Evolutionary conservation across 2,329 filamentous ascomycete genomes (phyloP).

Genomic region (Cladorrhinum sp.): DNA sequence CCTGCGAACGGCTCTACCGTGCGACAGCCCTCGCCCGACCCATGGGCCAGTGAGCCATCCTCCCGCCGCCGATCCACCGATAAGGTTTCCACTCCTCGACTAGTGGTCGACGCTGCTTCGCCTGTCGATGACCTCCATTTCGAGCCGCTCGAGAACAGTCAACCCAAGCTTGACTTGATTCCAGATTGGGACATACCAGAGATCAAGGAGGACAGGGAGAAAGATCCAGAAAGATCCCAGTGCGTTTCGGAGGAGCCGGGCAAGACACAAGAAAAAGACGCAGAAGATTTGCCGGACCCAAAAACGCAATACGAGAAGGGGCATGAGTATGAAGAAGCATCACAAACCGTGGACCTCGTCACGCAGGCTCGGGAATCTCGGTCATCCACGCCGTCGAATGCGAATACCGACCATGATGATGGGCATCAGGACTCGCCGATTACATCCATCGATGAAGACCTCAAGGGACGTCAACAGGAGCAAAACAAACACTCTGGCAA

Average conservation of each 20-base stretch:
- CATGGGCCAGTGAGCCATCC: conserved; percentile 39
- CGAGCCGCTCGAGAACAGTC: background rate
- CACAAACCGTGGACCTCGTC: conserved; percentile 13
- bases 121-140: background rate
- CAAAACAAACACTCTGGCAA: conserved; percentile 39
- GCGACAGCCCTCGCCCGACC: conserved; percentile 40
- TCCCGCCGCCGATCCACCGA: conserved; percentile 26
- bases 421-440: conserved; percentile 42
- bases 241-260: too few species aligned
- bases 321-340: background rate
- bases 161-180: background rate
- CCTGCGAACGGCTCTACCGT: conserved; percentile 27
- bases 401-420: conserved; percentile 31
- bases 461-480: conserved; percentile 26
- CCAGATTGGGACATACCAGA: conserved; percentile 7
- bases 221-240: background rate
- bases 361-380: conserved; percentile 16
- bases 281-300: too few species aligned
- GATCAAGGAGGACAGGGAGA: background rate
- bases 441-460: conserved; percentile 44
- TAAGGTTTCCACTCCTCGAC: conserved; percentile 21
- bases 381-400: conserved; percentile 27
- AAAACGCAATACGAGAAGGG: too few species aligned
- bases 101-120: conserved; percentile 21
- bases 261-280: background rate